phyloP scores from a whole-genome alignment of 75 land plant species.

The Sequoia sempervirens region DNA sequence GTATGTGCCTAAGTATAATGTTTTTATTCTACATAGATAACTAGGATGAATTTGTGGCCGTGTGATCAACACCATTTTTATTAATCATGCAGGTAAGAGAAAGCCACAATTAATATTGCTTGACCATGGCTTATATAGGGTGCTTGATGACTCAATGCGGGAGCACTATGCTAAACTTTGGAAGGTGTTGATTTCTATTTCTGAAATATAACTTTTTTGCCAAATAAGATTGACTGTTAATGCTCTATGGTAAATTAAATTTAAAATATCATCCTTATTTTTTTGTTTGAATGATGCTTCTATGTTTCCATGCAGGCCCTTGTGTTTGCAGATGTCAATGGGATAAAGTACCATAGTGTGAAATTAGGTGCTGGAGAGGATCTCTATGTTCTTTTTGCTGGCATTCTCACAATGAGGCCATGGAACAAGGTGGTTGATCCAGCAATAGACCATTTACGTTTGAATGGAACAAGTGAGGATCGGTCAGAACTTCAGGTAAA shows the following conservation, averaged over 20 bases:
- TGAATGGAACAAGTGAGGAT: conserved; percentile 55
- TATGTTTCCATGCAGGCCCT: conserved; percentile 52
- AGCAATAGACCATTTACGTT: conserved; percentile 72
- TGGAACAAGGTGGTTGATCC: conserved; percentile 83
- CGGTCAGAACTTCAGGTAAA: conserved; percentile 86
- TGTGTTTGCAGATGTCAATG: conserved; percentile 84
- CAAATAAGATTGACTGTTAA: neutral
- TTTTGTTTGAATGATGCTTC: neutral
- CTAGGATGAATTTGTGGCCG: neutral
- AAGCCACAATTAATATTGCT: conserved; percentile 84
- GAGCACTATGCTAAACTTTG: conserved; percentile 87
- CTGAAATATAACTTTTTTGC: neutral
- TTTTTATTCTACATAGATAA: neutral
- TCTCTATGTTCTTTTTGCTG: conserved; percentile 89
- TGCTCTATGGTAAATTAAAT: neutral
- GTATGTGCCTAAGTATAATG: neutral
- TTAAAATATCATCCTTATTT: neutral
- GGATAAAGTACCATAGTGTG: conserved; percentile 80
- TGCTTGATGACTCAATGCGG: conserved; percentile 65
- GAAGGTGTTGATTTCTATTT: conserved; percentile 54
- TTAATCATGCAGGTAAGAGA: conserved; percentile 39
- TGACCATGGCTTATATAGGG: conserved; percentile 97
- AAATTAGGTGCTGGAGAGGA: conserved; percentile 98
- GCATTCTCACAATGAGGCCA: conserved; percentile 95
- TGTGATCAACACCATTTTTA: neutral